These are phyloP conservation scores for Apostasia ramifera DNA, from an alignment of 106 monocot genomes.

Conservation along the genomic window DNA sequence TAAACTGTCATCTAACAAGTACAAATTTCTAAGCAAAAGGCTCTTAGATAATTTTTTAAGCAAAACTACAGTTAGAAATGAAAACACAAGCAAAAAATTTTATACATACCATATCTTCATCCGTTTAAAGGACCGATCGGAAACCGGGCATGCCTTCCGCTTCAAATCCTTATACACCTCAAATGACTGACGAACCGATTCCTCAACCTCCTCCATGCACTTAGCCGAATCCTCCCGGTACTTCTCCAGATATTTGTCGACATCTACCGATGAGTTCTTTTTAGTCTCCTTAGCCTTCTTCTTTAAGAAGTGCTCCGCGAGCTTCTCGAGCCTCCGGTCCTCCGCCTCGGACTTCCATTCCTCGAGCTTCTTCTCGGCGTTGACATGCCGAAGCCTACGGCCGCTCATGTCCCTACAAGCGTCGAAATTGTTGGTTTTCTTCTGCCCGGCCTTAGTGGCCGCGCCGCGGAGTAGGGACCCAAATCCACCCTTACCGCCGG, in stretches of 20 bases:
- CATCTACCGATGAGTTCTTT: constrained; percentile 32
- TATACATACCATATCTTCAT: constrained; percentile 71
- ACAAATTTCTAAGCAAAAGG: too few species aligned
- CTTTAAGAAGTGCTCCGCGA: constrained; percentile 85
- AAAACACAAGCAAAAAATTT: background rate
- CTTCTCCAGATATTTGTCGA: constrained; percentile 62
- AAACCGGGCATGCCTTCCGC: constrained; percentile 43
- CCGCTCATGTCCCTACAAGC: constrained; percentile 99
- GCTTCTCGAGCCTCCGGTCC: constrained; percentile 67
- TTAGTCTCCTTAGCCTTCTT: constrained; percentile 86
- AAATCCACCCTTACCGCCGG: constrained; percentile 94
- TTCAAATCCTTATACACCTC: constrained; percentile 60
- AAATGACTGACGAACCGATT: constrained; percentile 69
- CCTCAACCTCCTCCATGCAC: constrained; percentile 74
- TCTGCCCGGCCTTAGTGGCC: constrained; percentile 97
- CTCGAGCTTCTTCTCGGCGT: constrained; percentile 90
- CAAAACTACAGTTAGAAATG: background rate
- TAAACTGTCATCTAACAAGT: too few species aligned
- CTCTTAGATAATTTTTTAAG: too few species aligned
- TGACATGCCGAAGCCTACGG: constrained; percentile 83
- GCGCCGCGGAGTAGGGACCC: constrained; percentile 94
- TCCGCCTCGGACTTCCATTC: constrained; percentile 90
- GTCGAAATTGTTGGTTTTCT: constrained; percentile 98
- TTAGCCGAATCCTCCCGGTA: constrained; percentile 45
- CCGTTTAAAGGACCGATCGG: constrained; percentile 45